Evolutionary conservation across 208 protist species (phyloP).

Genomic region (Leishmania martiniquensis): DNA sequence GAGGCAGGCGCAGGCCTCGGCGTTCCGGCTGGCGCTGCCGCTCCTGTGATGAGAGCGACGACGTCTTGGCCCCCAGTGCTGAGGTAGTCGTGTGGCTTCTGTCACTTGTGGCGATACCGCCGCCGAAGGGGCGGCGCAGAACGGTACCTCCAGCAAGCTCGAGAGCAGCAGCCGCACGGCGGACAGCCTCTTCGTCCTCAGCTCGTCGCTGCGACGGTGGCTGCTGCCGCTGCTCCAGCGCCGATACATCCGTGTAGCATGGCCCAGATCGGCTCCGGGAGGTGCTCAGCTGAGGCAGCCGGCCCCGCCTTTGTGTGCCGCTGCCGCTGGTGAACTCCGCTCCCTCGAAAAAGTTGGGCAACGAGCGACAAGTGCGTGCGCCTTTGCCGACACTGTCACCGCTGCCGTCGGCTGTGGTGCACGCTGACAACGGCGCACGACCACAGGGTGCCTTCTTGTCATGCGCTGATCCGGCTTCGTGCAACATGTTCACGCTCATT

Average conservation of each 20-base stretch:
- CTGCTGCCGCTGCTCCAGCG: background rate
- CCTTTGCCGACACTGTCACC: background rate
- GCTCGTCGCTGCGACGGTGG: background rate
- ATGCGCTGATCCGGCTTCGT: background rate
- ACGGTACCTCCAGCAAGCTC: constrained; percentile 30
- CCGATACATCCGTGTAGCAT: background rate
- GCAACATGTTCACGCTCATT: constrained; percentile 15
- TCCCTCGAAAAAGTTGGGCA: constrained; percentile 28
- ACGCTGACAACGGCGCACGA: background rate
- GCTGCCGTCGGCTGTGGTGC: background rate
- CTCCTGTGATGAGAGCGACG: constrained; percentile 6
- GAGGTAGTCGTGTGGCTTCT: constrained; percentile 1
- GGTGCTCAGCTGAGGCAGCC: background rate
- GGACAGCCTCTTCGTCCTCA: constrained; percentile 38
- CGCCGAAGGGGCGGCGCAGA: constrained; percentile 36
- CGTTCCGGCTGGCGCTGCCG: constrained; percentile 1
- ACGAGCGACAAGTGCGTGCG: background rate
- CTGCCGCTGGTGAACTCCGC: constrained; percentile 4
- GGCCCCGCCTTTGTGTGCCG: background rate
- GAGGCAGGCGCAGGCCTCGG: constrained; percentile 5
- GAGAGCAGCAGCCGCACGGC: constrained; percentile 39
- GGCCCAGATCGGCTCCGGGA: constrained; percentile 15
- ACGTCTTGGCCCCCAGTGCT: constrained; percentile 18
- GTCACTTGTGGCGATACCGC: background rate
- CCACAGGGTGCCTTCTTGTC: background rate